Percentiles rank a stretch among this genome's conserved stretches.
These are phyloP conservation scores for Gomphus sp. DNA, from an alignment of 1,284 basidiomycete genomes.

Conservation along the genomic window DNA sequence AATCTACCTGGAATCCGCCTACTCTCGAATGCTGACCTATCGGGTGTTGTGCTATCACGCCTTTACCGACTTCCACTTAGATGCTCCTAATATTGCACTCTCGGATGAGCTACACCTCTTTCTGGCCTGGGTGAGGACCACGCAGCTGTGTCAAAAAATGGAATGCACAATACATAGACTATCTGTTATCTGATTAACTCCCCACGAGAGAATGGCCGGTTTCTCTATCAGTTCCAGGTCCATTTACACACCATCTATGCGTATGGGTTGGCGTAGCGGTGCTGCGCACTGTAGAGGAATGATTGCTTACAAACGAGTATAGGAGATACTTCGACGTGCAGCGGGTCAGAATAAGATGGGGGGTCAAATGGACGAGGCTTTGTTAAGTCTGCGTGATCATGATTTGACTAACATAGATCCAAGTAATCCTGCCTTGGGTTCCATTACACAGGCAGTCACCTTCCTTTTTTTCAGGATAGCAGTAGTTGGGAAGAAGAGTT, in stretches of 20 bases:
- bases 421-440: not conserved
- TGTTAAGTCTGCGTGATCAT: too few relatives aligned
- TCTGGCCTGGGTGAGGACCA: conserved; percentile 12
- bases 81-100: conserved; percentile 17
- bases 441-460: too few relatives aligned
- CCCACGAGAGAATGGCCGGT: not conserved
- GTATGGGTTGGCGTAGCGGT: conserved; percentile 14
- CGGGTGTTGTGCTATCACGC: conserved; percentile 19
- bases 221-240: conserved; percentile 12
- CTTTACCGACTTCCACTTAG: conserved; percentile 19
- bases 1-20: not conserved
- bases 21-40: conserved; percentile 20
- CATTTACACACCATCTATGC: conserved; percentile 19
- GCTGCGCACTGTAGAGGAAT: not conserved
- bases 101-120: conserved; percentile 20
- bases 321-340: not conserved
- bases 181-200: not conserved
- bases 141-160: not conserved
- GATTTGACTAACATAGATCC: not conserved
- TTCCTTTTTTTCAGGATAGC: too few relatives aligned
- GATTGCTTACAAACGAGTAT: not conserved
- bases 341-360: not conserved
- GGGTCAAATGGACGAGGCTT: too few relatives aligned
- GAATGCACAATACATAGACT: not conserved
- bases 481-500: too few relatives aligned